phyloP scores from a whole-genome alignment of 1,284 basidiomycete species.

The Ganoderma sinense region DNA sequence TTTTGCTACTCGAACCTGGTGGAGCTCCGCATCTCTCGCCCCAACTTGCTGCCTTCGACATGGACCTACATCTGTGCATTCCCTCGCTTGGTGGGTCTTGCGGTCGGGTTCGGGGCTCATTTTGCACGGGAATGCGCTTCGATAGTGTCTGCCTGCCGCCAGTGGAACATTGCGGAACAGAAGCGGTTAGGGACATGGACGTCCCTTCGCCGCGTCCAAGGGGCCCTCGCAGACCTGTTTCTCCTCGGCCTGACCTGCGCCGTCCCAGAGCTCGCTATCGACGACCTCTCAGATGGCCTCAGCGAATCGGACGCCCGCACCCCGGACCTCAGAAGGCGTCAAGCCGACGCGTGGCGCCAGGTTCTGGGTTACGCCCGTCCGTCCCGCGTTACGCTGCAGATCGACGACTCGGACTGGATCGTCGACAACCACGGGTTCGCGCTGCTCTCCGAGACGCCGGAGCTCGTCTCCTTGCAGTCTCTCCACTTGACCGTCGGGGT shows the following conservation, averaged over 20 bases:
- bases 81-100: not conserved
- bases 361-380: not conserved
- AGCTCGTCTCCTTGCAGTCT: not conserved
- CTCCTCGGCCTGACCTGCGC: not conserved
- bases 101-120: not conserved
- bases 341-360: not conserved
- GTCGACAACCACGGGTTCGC: not conserved
- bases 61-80: not conserved
- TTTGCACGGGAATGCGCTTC: not conserved
- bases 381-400: not conserved
- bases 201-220: not conserved
- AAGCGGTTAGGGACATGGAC: not conserved
- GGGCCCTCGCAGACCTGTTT: not conserved
- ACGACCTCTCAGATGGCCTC: not conserved
- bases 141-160: not conserved
- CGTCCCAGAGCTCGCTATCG: not conserved
- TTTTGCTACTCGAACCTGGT: not conserved
- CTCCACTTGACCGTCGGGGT: not conserved
- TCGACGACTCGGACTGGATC: not conserved
- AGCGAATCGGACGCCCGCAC: not conserved
- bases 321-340: no score
- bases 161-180: not conserved
- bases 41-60: not conserved
- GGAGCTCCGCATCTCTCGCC: not conserved
- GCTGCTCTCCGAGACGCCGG: not conserved